Conservation (phyloP, 169 alveolate genomes). For the Plasmodium malariae region DNA sequence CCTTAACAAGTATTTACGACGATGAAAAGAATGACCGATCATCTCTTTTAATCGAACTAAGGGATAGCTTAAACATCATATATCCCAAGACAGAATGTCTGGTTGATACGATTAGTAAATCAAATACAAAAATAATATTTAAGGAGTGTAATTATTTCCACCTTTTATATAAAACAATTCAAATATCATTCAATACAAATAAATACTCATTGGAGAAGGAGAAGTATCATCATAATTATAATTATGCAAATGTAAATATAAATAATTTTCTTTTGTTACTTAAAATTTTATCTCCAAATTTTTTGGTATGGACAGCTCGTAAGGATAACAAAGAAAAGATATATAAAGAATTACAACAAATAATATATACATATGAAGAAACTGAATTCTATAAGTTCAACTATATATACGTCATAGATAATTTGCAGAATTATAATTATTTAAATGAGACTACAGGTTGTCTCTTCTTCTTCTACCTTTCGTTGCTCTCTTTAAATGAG, state of each 20-base stretch:
- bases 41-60: neutral
- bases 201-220: constrained; percentile 23
- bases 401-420: constrained; percentile 9
- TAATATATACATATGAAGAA: neutral
- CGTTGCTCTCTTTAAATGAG: neutral
- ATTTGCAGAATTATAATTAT: constrained; percentile 9
- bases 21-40: neutral
- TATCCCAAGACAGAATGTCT: neutral
- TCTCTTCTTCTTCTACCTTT: constrained; percentile 21
- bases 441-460: constrained; percentile 15
- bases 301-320: constrained; percentile 42
- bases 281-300: constrained; percentile 63
- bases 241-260: constrained; percentile 29
- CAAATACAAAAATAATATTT: constrained; percentile 22
- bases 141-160: neutral
- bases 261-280: constrained; percentile 65
- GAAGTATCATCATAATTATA: constrained; percentile 31
- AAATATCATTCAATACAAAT: constrained; percentile 31
- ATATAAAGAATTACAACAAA: neutral
- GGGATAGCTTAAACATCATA: neutral
- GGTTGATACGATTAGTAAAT: constrained; percentile 2
- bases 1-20: neutral
- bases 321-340: neutral
- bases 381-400: constrained; percentile 6
- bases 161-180: constrained; percentile 17